phyloP scores from a whole-genome alignment of 352 stramenopile species.

The Pythium volutum region DNA sequence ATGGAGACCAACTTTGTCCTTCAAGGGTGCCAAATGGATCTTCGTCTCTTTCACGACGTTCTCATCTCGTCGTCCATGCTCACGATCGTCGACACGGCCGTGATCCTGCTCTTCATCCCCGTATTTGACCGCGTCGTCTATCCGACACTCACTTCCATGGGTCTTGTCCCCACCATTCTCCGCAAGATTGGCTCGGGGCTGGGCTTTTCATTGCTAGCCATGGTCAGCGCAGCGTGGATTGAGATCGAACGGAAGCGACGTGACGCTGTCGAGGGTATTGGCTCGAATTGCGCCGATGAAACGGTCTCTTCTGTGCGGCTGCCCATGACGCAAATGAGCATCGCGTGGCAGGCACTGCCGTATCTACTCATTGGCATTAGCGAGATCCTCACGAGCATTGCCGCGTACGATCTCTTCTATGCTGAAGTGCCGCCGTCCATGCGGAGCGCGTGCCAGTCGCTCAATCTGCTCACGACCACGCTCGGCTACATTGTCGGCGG shows the following conservation, averaged over 20 bases:
- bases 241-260: conserved; percentile 67
- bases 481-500: conserved; percentile 81
- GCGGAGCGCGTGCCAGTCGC: conserved; percentile 86
- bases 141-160: conserved; percentile 46
- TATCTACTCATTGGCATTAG: conserved; percentile 84
- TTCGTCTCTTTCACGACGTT: conserved; percentile 27
- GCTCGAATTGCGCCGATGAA: conserved; percentile 70
- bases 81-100: conserved; percentile 78
- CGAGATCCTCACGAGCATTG: conserved; percentile 89
- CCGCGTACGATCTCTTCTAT: conserved; percentile 90
- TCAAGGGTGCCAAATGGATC: conserved; percentile 65
- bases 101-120: conserved; percentile 89
- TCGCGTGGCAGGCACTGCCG: conserved; percentile 89
- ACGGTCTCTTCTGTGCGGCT: conserved; percentile 32
- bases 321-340: conserved; percentile 73
- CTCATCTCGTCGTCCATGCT: conserved; percentile 85
- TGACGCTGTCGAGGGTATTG: conserved; percentile 37
- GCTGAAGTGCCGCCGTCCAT: conserved; percentile 88
- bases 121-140: conserved; percentile 85
- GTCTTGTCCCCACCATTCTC: conserved; percentile 66
- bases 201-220: conserved; percentile 71
- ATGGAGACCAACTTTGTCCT: conserved; percentile 82
- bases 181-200: conserved; percentile 84
- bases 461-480: conserved; percentile 89
- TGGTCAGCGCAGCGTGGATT: conserved; percentile 60